A percentile compares a stretch with the other conserved stretches of the same genome.
These are phyloP conservation scores for Thalassiosira hispida DNA, from an alignment of 352 stramenopile genomes.

Conservation along the genomic window DNA sequence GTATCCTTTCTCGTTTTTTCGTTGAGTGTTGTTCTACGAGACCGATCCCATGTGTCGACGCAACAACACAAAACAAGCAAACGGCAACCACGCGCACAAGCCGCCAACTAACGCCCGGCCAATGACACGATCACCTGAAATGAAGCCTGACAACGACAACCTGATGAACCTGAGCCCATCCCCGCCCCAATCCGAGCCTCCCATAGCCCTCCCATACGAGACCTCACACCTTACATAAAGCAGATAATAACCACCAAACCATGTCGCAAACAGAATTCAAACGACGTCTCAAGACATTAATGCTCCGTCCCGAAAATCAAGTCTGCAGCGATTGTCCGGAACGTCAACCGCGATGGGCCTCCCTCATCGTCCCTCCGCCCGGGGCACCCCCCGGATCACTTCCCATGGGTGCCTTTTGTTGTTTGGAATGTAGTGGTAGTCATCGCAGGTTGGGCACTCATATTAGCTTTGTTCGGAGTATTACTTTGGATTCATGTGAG, in stretches of 20 bases:
- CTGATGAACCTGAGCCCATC: too few species aligned
- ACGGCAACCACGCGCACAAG: too few species aligned
- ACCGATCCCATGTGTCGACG: too few species aligned
- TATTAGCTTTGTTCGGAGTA: constrained; percentile 95
- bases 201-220: too few species aligned
- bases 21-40: too few species aligned
- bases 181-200: too few species aligned
- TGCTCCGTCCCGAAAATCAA: constrained; percentile 81
- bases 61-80: too few species aligned
- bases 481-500: constrained; percentile 94
- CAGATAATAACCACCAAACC: not conserved
- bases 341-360: constrained; percentile 82
- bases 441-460: constrained; percentile 97
- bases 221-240: too few species aligned
- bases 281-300: constrained; percentile 76
- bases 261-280: constrained; percentile 62
- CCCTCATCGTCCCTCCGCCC: constrained; percentile 80
- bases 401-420: constrained; percentile 91
- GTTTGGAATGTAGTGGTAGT: constrained; percentile 97
- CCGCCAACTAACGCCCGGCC: too few species aligned
- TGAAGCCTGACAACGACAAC: too few species aligned
- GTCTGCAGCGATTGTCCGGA: constrained; percentile 83
- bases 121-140: too few species aligned
- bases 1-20: too few species aligned
- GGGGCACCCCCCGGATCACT: constrained; percentile 67